A percentile compares a stretch with the other conserved stretches of the same genome.
These are phyloP conservation scores for Gossypium anomalum DNA, from an alignment of 345 rosid genomes.

Conservation along the genomic window DNA sequence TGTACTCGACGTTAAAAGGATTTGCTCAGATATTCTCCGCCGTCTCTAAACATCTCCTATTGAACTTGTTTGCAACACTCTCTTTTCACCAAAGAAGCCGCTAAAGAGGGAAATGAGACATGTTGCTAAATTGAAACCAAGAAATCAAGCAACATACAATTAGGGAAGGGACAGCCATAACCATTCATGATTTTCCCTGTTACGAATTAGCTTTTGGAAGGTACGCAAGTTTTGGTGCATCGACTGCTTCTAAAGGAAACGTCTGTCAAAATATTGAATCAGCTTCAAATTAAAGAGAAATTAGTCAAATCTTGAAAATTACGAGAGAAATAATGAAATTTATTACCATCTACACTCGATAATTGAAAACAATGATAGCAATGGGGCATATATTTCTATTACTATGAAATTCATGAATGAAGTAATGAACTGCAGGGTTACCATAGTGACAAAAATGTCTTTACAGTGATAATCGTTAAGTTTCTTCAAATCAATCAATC, in stretches of 20 bases:
- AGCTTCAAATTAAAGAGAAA: constrained; percentile 12
- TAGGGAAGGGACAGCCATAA: neutral
- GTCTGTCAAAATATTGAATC: neutral
- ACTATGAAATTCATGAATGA: too few relatives aligned
- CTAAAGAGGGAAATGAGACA: neutral
- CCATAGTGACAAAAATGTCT: neutral
- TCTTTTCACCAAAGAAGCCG: too few relatives aligned
- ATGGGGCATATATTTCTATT: neutral
- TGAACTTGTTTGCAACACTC: too few relatives aligned
- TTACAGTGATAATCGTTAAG: neutral
- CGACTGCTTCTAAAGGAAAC: constrained; percentile 1
- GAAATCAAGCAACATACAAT: neutral
- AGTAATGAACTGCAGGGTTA: neutral
- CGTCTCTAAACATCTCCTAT: too few relatives aligned
- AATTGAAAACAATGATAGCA: neutral
- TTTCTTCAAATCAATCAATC: constrained; percentile 11
- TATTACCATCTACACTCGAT: neutral
- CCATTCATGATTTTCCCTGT: neutral
- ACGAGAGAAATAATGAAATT: neutral
- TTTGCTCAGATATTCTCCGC: too few relatives aligned
- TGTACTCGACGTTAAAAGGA: too few relatives aligned
- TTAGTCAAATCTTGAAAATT: neutral
- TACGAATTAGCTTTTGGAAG: neutral
- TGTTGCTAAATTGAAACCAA: neutral
- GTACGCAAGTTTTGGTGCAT: neutral